phyloP scores from a whole-genome alignment of 176 grass and related monocot species.

The Musa beccarii region DNA sequence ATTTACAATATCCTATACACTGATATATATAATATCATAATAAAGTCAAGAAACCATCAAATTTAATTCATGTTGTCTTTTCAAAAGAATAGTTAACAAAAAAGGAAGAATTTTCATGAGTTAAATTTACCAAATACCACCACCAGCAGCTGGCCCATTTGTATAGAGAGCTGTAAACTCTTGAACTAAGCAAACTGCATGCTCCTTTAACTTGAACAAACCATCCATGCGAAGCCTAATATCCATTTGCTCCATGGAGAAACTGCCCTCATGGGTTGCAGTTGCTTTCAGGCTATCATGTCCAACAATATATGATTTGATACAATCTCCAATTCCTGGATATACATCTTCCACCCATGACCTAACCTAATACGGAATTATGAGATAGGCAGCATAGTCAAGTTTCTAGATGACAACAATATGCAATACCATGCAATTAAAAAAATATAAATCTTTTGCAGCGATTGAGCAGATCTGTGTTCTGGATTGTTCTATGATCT shows the following conservation, averaged over 20 bases:
- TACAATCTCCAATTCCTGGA: constrained; percentile 50
- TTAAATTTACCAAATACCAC: constrained; percentile 62
- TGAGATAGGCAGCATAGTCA: constrained; percentile 9
- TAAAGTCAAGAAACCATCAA: not conserved
- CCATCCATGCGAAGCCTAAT: constrained; percentile 88
- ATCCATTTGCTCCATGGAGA: constrained; percentile 41
- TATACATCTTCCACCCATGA: constrained; percentile 75
- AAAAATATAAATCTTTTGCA: not conserved
- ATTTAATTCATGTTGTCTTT: not conserved
- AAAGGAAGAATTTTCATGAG: not conserved
- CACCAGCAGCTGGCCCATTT: constrained; percentile 84
- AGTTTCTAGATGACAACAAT: not conserved
- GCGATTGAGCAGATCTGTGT: not conserved
- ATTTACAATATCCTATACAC: not conserved
- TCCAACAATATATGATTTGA: constrained; percentile 68
- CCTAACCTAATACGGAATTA: constrained; percentile 43
- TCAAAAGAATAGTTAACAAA: not conserved
- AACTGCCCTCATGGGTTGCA: constrained; percentile 22
- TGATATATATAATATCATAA: not conserved
- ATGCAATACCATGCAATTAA: not conserved
- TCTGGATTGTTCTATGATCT: not conserved
- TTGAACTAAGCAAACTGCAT: constrained; percentile 60
- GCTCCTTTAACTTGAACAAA: constrained; percentile 61
- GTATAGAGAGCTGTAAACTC: constrained; percentile 95
- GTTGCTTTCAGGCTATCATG: constrained; percentile 70